Evolutionary conservation across 2,329 filamentous ascomycete genomes (phyloP).

Genomic region (Coniochaeta hoffmannii): DNA sequence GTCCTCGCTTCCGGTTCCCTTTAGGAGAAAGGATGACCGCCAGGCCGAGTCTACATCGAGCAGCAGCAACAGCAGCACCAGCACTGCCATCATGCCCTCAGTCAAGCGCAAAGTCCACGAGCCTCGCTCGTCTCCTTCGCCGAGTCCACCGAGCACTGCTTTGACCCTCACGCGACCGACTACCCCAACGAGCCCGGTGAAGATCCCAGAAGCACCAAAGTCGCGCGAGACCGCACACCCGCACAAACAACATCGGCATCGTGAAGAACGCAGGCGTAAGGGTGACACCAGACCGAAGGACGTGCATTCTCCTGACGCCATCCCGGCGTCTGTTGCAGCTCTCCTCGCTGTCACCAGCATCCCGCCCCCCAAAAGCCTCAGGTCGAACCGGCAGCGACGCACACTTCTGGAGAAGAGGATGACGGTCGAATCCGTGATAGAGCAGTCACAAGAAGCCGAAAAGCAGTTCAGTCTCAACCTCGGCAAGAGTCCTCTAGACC

Average conservation of each 20-base stretch:
- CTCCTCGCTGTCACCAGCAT: slow-evolving; percentile 57
- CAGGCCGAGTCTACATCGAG: slow-evolving; percentile 12
- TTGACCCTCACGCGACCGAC: slow-evolving; percentile 25
- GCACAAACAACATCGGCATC: slow-evolving; percentile 28
- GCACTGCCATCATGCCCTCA: slow-evolving; percentile 10
- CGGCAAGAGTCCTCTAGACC: slow-evolving; percentile 47
- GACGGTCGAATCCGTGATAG: slow-evolving; percentile 50
- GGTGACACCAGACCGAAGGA: slow-evolving; percentile 26
- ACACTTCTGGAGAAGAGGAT: slow-evolving; percentile 27
- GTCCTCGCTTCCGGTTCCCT: slow-evolving; percentile 6
- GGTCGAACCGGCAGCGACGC: slow-evolving; percentile 21
- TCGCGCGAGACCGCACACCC: slow-evolving; percentile 25
- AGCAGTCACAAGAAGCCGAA: slow-evolving; percentile 45
- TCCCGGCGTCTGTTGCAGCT: slow-evolving; percentile 53
- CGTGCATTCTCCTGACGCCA: slow-evolving; percentile 42
- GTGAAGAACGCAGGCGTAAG: slow-evolving; percentile 27
- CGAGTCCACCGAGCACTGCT: slow-evolving; percentile 18
- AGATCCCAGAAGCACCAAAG: slow-evolving; percentile 42
- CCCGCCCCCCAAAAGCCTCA: slow-evolving; percentile 36
- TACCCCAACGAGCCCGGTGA: slow-evolving; percentile 42
- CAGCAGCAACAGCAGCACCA: slow-evolving; percentile 12
- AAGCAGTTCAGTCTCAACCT: slow-evolving; percentile 51
- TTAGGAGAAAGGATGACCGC: slow-evolving; percentile 23
- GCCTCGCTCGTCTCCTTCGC: slow-evolving; percentile 14
- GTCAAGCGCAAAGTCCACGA: slow-evolving; percentile 11